Base-by-base conservation (phyloP, 257 asterid genomes). In the Fraxinus anomala region DNA sequence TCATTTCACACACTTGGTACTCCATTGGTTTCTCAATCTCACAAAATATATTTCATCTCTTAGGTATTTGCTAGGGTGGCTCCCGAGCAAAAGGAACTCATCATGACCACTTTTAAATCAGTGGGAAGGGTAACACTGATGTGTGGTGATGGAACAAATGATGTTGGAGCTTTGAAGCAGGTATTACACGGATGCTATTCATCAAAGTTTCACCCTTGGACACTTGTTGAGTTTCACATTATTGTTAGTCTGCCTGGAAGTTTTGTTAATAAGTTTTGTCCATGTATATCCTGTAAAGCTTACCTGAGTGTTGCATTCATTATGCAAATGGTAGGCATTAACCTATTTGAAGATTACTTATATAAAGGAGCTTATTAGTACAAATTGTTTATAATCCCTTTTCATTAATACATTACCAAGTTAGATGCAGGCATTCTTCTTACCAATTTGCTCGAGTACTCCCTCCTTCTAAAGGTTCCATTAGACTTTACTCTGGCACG, bases 101-200 rank as follows among this genome's bases (percentile, higher is more conserved):
- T 96, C 75, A 87, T 96, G 86, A 96, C 98, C 78, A 90, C 99
- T 71, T 96, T 93, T 84, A 93, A 88, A 72, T 89, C 97, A 1
- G 99, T 96, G 84, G 99, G 99, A 80, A 93, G 99, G 86, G 89
- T 92, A 74, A 84, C 99, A 37, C 84, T 96, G 81, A 96, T 93
- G 99, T 96, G 99, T 69, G 99, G 99, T 77, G 99, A 96, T 88
- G 99, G 99, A 72, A 96, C 99, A 68, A 96, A 96, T 76, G 99
- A 96, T 83, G 99, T 93, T 79, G 99, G 99, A 74, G 99, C 99
- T 44, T 85, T 96, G 85, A 96, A 96, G 85, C 99, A 96, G 99
- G 99, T 96, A 87, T 74, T 67, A 24, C 5, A 56, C 68, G 10
- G 23, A 28, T 11, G 39, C 68, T 10, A 37, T 76, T 11, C 49